Evolutionary conservation across 371 early-diverging fungal genomes (phyloP), one percentile per base, ranked within the genome.

Genomic region (Circinella minor): DNA sequence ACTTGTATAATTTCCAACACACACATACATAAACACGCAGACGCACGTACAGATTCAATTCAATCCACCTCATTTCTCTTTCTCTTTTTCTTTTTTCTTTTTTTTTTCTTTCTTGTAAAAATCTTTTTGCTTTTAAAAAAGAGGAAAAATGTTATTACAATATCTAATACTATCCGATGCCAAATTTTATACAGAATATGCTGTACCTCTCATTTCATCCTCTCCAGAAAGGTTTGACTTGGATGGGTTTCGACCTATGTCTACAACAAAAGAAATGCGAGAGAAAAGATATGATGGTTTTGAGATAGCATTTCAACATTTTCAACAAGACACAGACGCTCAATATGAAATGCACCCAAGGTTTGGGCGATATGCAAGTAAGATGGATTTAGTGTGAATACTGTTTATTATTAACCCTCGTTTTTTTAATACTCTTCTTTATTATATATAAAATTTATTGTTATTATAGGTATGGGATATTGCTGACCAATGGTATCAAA

Each of bases 401-500:
- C 57, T 34, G 27, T 57, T 34, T n/a, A 10, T 57, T 3, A 57
- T 34, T 57, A 57, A 57, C 20, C 59, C 27, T 27, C 27, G 27
- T 27, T 27, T 27, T 27, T 27, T 27, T 27, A 27, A 27, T 27
- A 27, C 38, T 66, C 34, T 46, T 66, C 34, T 46, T 36, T 49
- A 62, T 59, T 38, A 38, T 54, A 55, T 55, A 4, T 39, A 13
- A 47, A 1, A 5, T 36, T 38, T 2, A 18, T 63, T 34, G 3
- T 48, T 48, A 55, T 67, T 36, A 55, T 69, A 82, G 82, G 82
- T 82, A 14, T 82, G 82, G 82, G 82, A 82, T 66, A 64, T 79
- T 20, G 78, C 69, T 38, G 82, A 82, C 72, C 82, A 82, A 70
- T 82, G 82, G 82, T 79, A 79, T 76, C 79, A 79, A 60, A 82